Base-by-base conservation (phyloP, 108 stramenopile species). In the Nitzschia palea region DNA sequence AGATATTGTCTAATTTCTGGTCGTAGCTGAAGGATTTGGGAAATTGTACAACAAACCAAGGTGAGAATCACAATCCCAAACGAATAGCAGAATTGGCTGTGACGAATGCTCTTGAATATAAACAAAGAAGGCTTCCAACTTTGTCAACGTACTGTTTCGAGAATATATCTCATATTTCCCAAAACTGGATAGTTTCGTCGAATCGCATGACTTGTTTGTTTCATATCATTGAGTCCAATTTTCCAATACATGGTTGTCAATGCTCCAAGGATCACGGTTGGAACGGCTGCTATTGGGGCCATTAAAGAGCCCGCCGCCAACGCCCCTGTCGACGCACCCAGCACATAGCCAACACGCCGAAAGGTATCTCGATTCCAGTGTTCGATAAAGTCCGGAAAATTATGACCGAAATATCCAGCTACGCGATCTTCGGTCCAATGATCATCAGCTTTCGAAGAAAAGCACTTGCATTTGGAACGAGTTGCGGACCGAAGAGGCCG, bases 171-270 rank as follows among this genome's bases (percentile, higher is more conserved):
- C 45, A 93, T 50, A 67, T 94, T 90, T 12, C 89, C 90, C 27
- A 96, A 60, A 3, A 96, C 86, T 1, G 95, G 95, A 70, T 84
- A 96, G 63, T 96, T 96, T 2, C 91, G 60, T 27, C 87, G 83
- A 35, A 95, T 77, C 12, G 89, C 74, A 55, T 90, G 89, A 20
- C 66, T 61, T 6, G 72, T 74, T 74, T 93, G 91, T 40, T 61
- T 44, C 34, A 96, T 77, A 59, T 96, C 93, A 31, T 74, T 45
- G 28, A 87, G 29, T 2, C 95, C 95, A 27, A 91, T 53, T 30
- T 50, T 57, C 92, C 92, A 95, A 71, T 93, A 95, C 15, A 56
- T 68, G 6, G 64, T 42, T 9, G 58, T 73, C 30, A 64, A 31
- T 8, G 55, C 55, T 31, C 43, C 42, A 9, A 57, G 30, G 9